Evolutionary conservation across 2,329 filamentous ascomycete species (phyloP), one percentile per base, ranked within the genome.

Genomic region (Xylariomycetidae sp.): DNA sequence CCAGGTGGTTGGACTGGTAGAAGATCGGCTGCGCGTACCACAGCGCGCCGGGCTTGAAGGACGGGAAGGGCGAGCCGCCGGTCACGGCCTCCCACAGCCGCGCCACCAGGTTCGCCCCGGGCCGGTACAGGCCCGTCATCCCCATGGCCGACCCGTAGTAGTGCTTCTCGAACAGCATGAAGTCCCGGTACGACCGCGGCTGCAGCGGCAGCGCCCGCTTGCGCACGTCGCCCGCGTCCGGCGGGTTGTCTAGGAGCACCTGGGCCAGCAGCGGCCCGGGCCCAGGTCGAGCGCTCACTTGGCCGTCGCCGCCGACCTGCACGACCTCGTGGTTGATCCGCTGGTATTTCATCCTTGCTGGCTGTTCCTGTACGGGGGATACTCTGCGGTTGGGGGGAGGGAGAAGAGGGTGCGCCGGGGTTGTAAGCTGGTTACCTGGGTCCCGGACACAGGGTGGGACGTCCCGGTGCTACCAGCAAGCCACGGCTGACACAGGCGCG

Each of bases 1-100:
- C 48, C n/a, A 51, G 36, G 34, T 52, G 49, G 26, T 52, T 52
- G 14, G 45, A 46, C 29, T 52, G 49, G 26, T 52, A 52, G 38
- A 47, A 52, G 25, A 52, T 47, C 6, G 49, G 45, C 40, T 48
- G 47, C 19, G 20, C 15, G 37, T 47, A 44, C 46, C 45, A 51
- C 13, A 52, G 41, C 10, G 39, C 28, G 4, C 32, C 34, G 2
- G 49, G 49, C 17, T 37, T 42, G 40, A 52, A 46, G 3, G 36
- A 18, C 13, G 48, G 48, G 31, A 51, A 49, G 10, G 44, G 39
- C 18, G 19, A 5, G 25, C 46, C 44, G 23, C 45, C 43, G 10
- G 48, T 51, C 6, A 42, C 3, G 13, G 19, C 9, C 8, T 32
- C 31, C 35, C 38, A 50, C 2, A 46, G 16, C 7, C 33, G 26